These are phyloP conservation scores for Neurospora hispaniola DNA, from an alignment of 495 filamentous ascomycete genomes.

Conservation along the genomic window DNA sequence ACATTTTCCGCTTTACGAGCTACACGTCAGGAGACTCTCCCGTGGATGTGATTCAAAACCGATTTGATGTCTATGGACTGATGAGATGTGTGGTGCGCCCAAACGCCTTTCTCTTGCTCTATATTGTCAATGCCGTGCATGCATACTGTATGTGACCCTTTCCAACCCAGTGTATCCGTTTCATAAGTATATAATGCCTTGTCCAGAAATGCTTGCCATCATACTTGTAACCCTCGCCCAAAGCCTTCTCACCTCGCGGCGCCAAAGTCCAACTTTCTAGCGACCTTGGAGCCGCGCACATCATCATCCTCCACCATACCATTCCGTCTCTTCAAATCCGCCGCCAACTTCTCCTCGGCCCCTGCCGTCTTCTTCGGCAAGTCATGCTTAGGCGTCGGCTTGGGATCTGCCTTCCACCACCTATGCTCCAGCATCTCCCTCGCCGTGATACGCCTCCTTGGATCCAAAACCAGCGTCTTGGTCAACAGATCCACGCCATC, in stretches of 20 bases:
- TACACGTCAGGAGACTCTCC: too few species aligned
- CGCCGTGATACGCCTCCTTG: constrained; percentile 67
- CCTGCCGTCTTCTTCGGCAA: constrained; percentile 55
- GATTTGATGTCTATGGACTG: neutral
- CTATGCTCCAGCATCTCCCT: constrained; percentile 64
- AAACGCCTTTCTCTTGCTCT: neutral
- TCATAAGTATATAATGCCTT: neutral
- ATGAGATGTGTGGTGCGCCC: neutral
- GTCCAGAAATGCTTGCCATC: neutral
- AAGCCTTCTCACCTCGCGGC: constrained; percentile 33
- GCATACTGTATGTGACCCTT: neutral
- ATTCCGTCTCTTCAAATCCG: constrained; percentile 72
- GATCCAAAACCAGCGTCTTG: constrained; percentile 77
- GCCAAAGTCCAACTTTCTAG: constrained; percentile 80
- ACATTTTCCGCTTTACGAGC: too few species aligned
- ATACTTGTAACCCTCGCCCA: neutral
- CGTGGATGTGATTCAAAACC: neutral
- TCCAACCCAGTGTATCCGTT: neutral
- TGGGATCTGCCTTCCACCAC: constrained; percentile 80
- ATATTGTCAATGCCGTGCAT: neutral
- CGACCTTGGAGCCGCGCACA: constrained; percentile 53
- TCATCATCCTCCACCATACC: constrained; percentile 56
- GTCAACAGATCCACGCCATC: constrained; percentile 81
- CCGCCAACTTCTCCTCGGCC: constrained; percentile 64
- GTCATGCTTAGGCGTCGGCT: constrained; percentile 72